Base-by-base conservation (phyloP, 139 green algal species). In the Volvox reticuliferus region DNA sequence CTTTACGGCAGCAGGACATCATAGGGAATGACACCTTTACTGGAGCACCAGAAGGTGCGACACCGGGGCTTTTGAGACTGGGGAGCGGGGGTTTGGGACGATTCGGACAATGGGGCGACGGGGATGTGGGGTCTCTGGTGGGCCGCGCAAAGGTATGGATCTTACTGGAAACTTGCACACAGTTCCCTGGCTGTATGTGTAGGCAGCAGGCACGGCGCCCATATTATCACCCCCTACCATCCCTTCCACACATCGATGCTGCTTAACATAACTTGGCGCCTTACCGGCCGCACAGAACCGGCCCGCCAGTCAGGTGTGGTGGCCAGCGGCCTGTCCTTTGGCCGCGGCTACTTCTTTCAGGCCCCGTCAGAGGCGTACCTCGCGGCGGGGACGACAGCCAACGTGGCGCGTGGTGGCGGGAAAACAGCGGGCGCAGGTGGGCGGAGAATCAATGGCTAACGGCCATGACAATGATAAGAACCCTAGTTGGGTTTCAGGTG, bases 11-110 rank as follows among this genome's bases (percentile, higher is more conserved):
- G 5, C 75, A 32, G 2, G 89, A 89, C 69, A 61, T 69, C 36
- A 77, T 92, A 50, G 89, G 80, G 36, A 86, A 79, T 61, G 65
- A 28, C 62, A 92, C 89, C 50, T 92, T 92, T 44, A 92, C 89
- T 0, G 89, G 89, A 0, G 69, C 89, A 24, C 89, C 89, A 0
- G 75, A 92, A 44, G n/a, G 87, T 91, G 55, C 61, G 83, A 0
- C 55, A 65, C 44, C 44, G 9, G 77, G 33, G 22, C 67, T 12
- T 12, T 26, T 24, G 67, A 12, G 67, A 14, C 6, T 55, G 5
- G 44, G 44, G 44, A 9, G 44, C 44, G 44, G 5, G 44, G 44
- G 44, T 55, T 55, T 55, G 5, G 44, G 44, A 9, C 5, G 44
- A 14, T 55, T 55, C 44, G 44, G 44, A 55, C 44, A 5, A 14